Base-by-base conservation (phyloP, 495 filamentous ascomycete genomes). In the Podospora pseudoanserina region DNA sequence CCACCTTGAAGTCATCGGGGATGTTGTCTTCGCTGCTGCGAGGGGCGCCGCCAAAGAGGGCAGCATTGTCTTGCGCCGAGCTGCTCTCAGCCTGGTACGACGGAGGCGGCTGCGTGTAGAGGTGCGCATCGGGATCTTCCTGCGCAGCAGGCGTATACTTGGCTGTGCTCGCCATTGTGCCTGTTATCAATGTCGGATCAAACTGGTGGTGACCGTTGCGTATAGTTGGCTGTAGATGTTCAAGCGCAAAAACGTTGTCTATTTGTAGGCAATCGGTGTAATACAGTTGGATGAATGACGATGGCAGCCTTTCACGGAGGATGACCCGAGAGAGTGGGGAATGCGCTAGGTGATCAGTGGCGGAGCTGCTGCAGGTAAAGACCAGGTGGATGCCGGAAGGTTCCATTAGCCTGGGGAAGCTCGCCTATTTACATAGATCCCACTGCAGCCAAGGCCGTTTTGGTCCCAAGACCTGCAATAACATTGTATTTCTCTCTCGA, bases 1-100 rank as follows among this genome's bases (percentile, higher is more conserved):
- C 11, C 76, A 91, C 90, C 83, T 97, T 99, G 86, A 99, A 98
- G 82, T 99, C 95, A 85, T 99, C 95, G 4, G 95, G 95, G 58
- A 99, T 76, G 76, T 97, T 93, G 77, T 94, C 91, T 74, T 96
- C 92, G 76, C 87, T 88, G 77, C 86, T 90, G 69, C 95, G 89
- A 65, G 89, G 84, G 64, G 78, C 84, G 62, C 71, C 78, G 15
- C 55, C 55, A 67, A 82, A 81, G 64, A 83, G 72, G 49, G 74
- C 78, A 54, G 78, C 75, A 60, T 73, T 61, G 67, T 77, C 72
- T 60, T 82, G 78, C 49, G 79, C 78, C 56, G 76, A 73, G 75
- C 69, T 75, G 70, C 69, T 66, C 65, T 75, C 65, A 57, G 72
- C 80, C 70, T 88, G 86, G 81, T 94, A 94, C 19, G 89, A 89